Percentiles rank a stretch among this genome's conserved stretches.
These are phyloP conservation scores for Naematelia encephala DNA, from an alignment of 768 basidiomycete genomes.

Conservation along the genomic window DNA sequence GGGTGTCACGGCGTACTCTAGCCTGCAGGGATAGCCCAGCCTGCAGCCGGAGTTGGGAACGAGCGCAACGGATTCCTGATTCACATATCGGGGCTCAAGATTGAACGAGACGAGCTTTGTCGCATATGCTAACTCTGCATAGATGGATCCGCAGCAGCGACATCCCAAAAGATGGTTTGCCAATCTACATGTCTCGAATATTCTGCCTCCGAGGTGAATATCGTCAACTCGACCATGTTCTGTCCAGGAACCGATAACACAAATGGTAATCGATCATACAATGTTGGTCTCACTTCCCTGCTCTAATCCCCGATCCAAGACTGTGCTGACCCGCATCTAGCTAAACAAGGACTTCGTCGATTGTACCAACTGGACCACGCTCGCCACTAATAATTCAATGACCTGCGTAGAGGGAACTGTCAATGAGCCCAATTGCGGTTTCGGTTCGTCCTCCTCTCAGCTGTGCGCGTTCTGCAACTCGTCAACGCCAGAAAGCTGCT, in stretches of 20 bases:
- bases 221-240: constrained; percentile 32
- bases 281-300: background rate
- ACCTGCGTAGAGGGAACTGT: constrained; percentile 39
- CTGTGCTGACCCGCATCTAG: no score
- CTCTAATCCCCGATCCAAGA: no score
- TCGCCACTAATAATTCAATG: constrained; percentile 39
- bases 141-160: constrained; percentile 34
- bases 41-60: no score
- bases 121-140: no score
- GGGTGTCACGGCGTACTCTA: no score
- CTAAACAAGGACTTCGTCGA: constrained; percentile 45
- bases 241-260: constrained; percentile 48
- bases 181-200: constrained; percentile 46
- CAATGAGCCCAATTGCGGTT: constrained; percentile 48
- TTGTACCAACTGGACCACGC: constrained; percentile 46
- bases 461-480: constrained; percentile 40
- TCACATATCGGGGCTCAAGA: no score
- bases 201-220: constrained; percentile 30
- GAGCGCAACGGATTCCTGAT: no score
- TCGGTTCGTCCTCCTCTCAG: constrained; percentile 25
- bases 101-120: no score
- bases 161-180: constrained; percentile 48
- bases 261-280: constrained; percentile 24
- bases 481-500: constrained; percentile 38
- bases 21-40: no score